Percentiles rank a stretch among this genome's conserved stretches.
phyloP scores from a whole-genome alignment of 768 basidiomycete species.

The Chalciporus piperatus region DNA sequence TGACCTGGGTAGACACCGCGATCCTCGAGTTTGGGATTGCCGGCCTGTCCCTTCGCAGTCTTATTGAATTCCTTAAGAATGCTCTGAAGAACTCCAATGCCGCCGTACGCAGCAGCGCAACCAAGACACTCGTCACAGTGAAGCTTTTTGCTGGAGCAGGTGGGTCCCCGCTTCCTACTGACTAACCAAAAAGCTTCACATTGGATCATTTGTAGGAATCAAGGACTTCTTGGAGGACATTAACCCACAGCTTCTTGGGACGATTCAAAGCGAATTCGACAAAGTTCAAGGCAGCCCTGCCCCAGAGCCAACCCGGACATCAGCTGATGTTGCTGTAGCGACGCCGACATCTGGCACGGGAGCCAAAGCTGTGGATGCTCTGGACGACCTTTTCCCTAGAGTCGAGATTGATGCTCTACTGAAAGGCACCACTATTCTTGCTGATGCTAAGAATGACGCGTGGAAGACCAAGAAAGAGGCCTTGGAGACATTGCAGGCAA shows the following conservation, averaged over 20 bases:
- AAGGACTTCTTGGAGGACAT: constrained; percentile 91
- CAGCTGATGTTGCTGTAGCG: constrained; percentile 66
- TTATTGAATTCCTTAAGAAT: constrained; percentile 89
- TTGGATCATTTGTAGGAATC: constrained; percentile 57
- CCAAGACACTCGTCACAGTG: constrained; percentile 87
- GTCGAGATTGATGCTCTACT: constrained; percentile 88
- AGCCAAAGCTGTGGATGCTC: constrained; percentile 52
- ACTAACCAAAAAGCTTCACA: background rate
- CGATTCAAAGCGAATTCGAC: constrained; percentile 89
- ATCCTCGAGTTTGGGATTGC: constrained; percentile 89
- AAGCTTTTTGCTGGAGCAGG: constrained; percentile 89
- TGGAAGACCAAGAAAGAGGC: constrained; percentile 99
- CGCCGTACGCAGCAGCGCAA: constrained; percentile 88
- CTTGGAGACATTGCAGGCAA: constrained; percentile 75
- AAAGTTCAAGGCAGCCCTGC: constrained; percentile 77
- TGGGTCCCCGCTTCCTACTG: constrained; percentile 33
- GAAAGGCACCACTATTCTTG: constrained; percentile 76
- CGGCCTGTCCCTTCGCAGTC: constrained; percentile 74
- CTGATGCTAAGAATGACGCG: constrained; percentile 85
- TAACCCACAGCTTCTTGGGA: constrained; percentile 88
- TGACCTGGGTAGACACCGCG: constrained; percentile 84
- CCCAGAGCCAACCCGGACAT: constrained; percentile 76
- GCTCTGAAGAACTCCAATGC: constrained; percentile 93
- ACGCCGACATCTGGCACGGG: constrained; percentile 43
- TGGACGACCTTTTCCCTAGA: constrained; percentile 94